Base-by-base conservation (phyloP, 371 early-diverging fungal species). In the Mucor plumbeus region DNA sequence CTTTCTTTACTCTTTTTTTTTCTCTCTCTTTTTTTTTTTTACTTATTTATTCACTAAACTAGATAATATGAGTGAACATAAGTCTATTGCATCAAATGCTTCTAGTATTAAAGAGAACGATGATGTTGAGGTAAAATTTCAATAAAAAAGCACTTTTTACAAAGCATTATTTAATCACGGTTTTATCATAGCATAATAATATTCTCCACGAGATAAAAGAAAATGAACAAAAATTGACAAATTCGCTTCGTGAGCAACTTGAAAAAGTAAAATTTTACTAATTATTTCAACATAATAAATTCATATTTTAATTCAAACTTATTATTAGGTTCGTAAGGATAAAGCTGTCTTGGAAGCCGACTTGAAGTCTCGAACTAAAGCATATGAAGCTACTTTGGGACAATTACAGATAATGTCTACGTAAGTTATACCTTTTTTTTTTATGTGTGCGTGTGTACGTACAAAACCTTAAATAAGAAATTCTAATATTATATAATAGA, bases 341-440 rank as follows among this genome's bases (percentile, higher is more conserved):
- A 83, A 83, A 61, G 81, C 76, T 39, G 70, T 65, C 9, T 57
- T 83, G 59, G 84, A 83, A 57, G 79, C 78, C 14, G 79, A 80
- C 60, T 58, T 83, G 61, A 73, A 77, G 17, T 69, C 69, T 47
- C 79, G 84, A 41, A 79, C 81, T 48, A 77, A 79, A 61, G 67
- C 73, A 1, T 81, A 76, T 43, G 74, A 81, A 59, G 67, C 75
- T 1, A 75, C 71, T 1, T 40, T 81, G n/a, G 72, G 67, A n/a
- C 70, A 72, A 26, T 63, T 81, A 13, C 78, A 82, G 36, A 65
- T 60, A 10, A 34, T 59, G 33, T 56, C 70, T 13, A 70, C 63
- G 82, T 77, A 76, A 61, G 11, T 47, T 4, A 40, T 13, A 38
- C 4, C 38, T 10, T 9, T 10, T 9, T 19, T 26, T 47, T 13